These are phyloP conservation scores for Taphrina sp. DNA, from an alignment of 1,139 yeast genomes.

Conservation along the genomic window DNA sequence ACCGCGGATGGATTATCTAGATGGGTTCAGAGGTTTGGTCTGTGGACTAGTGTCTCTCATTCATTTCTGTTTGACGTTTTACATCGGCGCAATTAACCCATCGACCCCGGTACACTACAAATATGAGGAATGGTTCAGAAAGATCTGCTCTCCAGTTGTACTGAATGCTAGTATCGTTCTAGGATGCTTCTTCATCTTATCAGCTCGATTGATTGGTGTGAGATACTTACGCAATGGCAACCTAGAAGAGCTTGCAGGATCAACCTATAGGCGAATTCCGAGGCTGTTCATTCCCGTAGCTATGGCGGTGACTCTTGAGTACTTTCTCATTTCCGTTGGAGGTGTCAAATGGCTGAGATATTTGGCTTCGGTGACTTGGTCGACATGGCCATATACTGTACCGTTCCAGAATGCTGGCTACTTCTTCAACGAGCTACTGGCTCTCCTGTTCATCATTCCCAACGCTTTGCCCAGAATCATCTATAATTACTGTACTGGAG, in stretches of 20 bases:
- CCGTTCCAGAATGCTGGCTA: conserved; percentile 5
- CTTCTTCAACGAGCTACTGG: conserved; percentile 6
- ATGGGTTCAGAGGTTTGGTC: conserved; percentile 7
- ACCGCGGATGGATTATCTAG: conserved; percentile 6
- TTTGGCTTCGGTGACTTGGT: conserved; percentile 5
- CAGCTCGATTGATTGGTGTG: conserved; percentile 13
- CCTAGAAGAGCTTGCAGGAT: conserved; percentile 5
- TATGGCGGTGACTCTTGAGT: conserved; percentile 6
- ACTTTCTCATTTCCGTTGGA: conserved; percentile 13
- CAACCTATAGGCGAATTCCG: conserved; percentile 1
- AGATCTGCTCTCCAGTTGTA: conserved; percentile 7
- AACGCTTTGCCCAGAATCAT: conserved; percentile 5
- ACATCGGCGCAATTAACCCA: conserved; percentile 9
- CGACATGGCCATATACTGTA: conserved; percentile 7
- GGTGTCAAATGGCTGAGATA: conserved; percentile 8
- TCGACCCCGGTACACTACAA: conserved; percentile 10
- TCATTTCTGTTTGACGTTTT: conserved; percentile 5
- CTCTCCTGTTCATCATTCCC: conserved; percentile 5
- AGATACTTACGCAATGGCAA: conserved; percentile 5
- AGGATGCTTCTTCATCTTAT: conserved; percentile 5
- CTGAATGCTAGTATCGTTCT: conserved; percentile 11
- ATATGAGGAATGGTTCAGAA: conserved; percentile 1
- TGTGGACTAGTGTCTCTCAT: conserved; percentile 6
- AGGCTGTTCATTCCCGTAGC: conserved; percentile 1
- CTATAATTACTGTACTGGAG: conserved; percentile 9